A percentile compares a stretch with the other conserved stretches of the same genome.
Evolutionary conservation across 2,329 filamentous ascomycete genomes (phyloP).

Genomic region (Immersiporthe knoxdaviesiana): DNA sequence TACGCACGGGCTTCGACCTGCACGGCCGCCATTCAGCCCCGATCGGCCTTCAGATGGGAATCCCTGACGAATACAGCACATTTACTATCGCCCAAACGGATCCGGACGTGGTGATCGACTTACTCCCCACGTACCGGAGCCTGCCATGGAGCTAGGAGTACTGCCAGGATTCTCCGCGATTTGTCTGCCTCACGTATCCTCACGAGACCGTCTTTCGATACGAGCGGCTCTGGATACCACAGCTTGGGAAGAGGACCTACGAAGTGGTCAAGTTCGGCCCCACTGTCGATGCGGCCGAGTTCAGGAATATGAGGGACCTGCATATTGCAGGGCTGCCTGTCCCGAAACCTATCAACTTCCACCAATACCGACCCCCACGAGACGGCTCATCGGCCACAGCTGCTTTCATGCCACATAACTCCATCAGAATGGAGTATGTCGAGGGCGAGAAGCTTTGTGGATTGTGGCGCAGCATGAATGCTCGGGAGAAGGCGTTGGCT

Average conservation of each 20-base stretch:
- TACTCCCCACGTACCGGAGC: background rate
- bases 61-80: background rate
- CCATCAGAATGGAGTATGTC: background rate
- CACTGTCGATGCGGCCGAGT: background rate
- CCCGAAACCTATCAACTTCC: background rate
- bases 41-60: background rate
- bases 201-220: constrained; percentile 7
- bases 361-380: background rate
- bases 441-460: constrained; percentile 2
- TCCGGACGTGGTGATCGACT: background rate
- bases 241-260: background rate
- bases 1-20: background rate
- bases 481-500: background rate
- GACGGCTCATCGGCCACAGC: background rate
- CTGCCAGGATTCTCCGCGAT: background rate
- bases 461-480: background rate
- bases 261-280: constrained; percentile 3
- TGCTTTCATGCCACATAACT: background rate
- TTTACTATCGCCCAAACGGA: background rate
- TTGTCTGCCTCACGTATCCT: constrained; percentile 1
- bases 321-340: background rate
- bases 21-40: background rate
- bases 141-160: background rate
- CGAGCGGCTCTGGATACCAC: background rate
- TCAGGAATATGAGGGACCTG: background rate